Evolutionary conservation across 441 rosid genomes (phyloP).

Genomic region (Monsonia emarginata): DNA sequence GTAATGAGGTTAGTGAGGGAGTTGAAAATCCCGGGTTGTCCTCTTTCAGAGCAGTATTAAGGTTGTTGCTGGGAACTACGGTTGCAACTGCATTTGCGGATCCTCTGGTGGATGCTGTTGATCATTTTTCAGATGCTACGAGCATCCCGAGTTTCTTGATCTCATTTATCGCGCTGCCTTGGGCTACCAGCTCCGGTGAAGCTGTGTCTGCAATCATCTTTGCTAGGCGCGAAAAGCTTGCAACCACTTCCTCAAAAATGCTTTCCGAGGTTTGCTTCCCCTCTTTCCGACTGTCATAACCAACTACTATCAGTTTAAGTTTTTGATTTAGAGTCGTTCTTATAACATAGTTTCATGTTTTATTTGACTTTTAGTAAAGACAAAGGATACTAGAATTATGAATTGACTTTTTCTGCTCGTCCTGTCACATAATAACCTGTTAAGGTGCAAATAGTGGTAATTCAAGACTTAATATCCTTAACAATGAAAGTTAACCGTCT

Average conservation of each 20-base stretch:
- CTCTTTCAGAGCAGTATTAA: slow-evolving; percentile 50
- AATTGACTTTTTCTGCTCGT: too few relatives aligned
- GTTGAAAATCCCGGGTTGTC: slow-evolving; percentile 42
- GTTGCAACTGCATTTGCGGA: slow-evolving; percentile 91
- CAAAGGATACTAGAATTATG: too few relatives aligned
- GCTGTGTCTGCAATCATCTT: slow-evolving; percentile 80
- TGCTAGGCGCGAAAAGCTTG: slow-evolving; percentile 56
- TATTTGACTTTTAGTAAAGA: too few relatives aligned
- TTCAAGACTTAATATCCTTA: too few relatives aligned
- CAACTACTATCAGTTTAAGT: too few relatives aligned
- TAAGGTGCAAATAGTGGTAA: too few relatives aligned
- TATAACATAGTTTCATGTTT: too few relatives aligned
- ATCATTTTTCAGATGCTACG: slow-evolving; percentile 78
- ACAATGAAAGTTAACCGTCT: too few relatives aligned
- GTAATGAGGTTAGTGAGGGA: slow-evolving; percentile 35
- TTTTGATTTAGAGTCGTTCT: too few relatives aligned
- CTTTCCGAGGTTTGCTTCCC: slow-evolving; percentile 62
- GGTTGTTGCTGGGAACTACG: slow-evolving; percentile 56
- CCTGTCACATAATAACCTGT: too few relatives aligned
- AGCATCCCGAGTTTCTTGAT: slow-evolving; percentile 88
- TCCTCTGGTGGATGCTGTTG: slow-evolving; percentile 81
- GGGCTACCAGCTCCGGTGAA: slow-evolving; percentile 90
- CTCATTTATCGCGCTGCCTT: slow-evolving; percentile 77
- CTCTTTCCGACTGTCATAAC: too few relatives aligned
- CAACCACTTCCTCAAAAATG: slow-evolving; percentile 69